Conservation (phyloP, 331 rosid species). For the Quercus phellos region DNA sequence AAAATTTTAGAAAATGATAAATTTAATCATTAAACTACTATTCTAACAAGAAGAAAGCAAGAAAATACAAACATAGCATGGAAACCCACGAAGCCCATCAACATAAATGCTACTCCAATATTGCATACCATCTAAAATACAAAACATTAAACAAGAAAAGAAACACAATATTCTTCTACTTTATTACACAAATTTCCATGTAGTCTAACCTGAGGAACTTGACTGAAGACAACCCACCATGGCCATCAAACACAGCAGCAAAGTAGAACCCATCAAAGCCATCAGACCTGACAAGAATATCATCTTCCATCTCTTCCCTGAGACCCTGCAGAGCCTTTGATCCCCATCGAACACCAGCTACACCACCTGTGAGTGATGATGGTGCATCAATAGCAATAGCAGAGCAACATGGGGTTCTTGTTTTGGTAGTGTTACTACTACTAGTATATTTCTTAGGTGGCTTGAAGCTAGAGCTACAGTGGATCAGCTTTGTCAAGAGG, state of each 20-base stretch:
- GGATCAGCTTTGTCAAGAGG: conserved; percentile 38
- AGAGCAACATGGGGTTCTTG: conserved; percentile 45
- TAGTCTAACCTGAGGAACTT: conserved; percentile 70
- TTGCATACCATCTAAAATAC: background rate
- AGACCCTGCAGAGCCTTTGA: conserved; percentile 73
- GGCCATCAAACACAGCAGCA: conserved; percentile 97
- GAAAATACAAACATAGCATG: background rate
- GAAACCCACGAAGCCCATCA: background rate
- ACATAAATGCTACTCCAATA: background rate
- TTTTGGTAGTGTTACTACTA: background rate
- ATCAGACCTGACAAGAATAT: conserved; percentile 50
- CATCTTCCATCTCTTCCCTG: conserved; percentile 95
- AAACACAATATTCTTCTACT: background rate
- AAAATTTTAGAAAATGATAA: too few relatives aligned
- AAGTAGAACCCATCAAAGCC: conserved; percentile 65
- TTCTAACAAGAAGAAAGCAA: background rate
- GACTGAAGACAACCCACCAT: conserved; percentile 80
- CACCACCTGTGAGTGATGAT: conserved; percentile 52
- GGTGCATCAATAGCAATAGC: conserved; percentile 89
- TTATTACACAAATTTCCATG: background rate
- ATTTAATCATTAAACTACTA: too few relatives aligned
- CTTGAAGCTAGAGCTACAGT: conserved; percentile 27
- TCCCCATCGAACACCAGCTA: conserved; percentile 73
- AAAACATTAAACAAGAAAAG: background rate
- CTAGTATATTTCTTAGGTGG: conserved; percentile 17